These are phyloP conservation scores for Penicillium angulare DNA, from an alignment of 495 filamentous ascomycete genomes.

Conservation along the genomic window DNA sequence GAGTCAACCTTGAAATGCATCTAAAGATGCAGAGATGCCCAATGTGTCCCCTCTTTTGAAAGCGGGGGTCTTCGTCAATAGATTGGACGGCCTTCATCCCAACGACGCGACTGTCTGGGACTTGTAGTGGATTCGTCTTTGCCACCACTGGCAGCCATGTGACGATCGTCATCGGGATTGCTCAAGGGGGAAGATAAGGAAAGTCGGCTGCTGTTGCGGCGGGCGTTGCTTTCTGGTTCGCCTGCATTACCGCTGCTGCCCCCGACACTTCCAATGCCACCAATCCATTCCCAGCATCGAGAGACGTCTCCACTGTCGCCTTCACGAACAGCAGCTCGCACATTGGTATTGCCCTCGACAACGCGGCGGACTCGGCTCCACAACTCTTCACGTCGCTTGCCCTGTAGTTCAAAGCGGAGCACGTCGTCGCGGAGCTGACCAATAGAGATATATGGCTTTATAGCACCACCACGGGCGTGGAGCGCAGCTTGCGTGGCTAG, in stretches of 20 bases:
- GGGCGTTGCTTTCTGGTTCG: constrained; percentile 28
- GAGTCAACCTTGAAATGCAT: constrained; percentile 11
- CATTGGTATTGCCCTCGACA: constrained; percentile 91
- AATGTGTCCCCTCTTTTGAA: not conserved
- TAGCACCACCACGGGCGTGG: constrained; percentile 61
- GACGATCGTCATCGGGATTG: constrained; percentile 27
- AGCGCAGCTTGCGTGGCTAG: constrained; percentile 79
- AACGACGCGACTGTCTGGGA: constrained; percentile 44
- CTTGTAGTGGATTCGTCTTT: constrained; percentile 22
- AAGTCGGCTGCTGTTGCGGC: constrained; percentile 46
- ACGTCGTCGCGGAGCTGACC: constrained; percentile 92
- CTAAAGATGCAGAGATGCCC: constrained; percentile 13
- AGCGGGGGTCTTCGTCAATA: constrained; percentile 44
- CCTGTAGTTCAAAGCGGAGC: constrained; percentile 74
- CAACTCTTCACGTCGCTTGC: constrained; percentile 67
- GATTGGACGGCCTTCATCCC: constrained; percentile 64
- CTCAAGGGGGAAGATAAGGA: constrained; percentile 25
- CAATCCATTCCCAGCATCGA: constrained; percentile 96
- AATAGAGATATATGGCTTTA: constrained; percentile 76
- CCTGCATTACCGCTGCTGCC: constrained; percentile 29
- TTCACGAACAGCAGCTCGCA: constrained; percentile 81
- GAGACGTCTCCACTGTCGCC: constrained; percentile 80
- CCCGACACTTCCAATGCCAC: constrained; percentile 50
- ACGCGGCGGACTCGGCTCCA: constrained; percentile 80
- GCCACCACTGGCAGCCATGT: constrained; percentile 26